Evolutionary conservation across 306 rosid species (phyloP).

Genomic region (Quercus robur): DNA sequence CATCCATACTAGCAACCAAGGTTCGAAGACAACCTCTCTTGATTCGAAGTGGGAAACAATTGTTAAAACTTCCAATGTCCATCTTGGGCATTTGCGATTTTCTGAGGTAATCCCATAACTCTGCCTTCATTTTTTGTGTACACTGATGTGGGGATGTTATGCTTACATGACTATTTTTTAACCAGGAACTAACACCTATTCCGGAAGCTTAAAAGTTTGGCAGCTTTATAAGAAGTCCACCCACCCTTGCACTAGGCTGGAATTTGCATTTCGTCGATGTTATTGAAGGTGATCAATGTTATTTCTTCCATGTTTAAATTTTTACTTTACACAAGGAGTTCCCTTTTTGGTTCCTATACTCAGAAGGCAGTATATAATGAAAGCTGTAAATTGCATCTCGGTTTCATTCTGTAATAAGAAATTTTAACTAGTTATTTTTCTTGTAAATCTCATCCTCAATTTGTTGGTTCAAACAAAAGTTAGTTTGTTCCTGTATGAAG

Average conservation of each 20-base stretch:
- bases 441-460: slow-evolving; percentile 31
- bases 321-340: background rate
- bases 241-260: slow-evolving; percentile 11
- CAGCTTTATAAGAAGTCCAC: slow-evolving; percentile 20
- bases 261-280: slow-evolving; percentile 7
- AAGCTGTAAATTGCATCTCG: slow-evolving; percentile 33
- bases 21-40: slow-evolving; percentile 16
- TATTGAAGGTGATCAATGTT: background rate
- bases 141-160: slow-evolving; percentile 1
- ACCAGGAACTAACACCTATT: slow-evolving; percentile 59
- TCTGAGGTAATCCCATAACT: slow-evolving; percentile 55
- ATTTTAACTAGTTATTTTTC: slow-evolving; percentile 10
- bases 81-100: slow-evolving; percentile 40
- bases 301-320: slow-evolving; percentile 1
- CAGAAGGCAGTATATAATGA: slow-evolving; percentile 18
- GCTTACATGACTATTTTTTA: slow-evolving; percentile 9
- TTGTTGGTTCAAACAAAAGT: background rate
- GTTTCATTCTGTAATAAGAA: slow-evolving; percentile 24
- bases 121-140: slow-evolving; percentile 16
- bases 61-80: slow-evolving; percentile 46
- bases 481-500: background rate
- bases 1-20: slow-evolving; percentile 15
- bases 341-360: background rate
- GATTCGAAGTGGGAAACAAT: slow-evolving; percentile 51
- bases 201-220: slow-evolving; percentile 59